Evolutionary conservation across 441 rosid genomes (phyloP).

Genomic region (Sinapis alba): DNA sequence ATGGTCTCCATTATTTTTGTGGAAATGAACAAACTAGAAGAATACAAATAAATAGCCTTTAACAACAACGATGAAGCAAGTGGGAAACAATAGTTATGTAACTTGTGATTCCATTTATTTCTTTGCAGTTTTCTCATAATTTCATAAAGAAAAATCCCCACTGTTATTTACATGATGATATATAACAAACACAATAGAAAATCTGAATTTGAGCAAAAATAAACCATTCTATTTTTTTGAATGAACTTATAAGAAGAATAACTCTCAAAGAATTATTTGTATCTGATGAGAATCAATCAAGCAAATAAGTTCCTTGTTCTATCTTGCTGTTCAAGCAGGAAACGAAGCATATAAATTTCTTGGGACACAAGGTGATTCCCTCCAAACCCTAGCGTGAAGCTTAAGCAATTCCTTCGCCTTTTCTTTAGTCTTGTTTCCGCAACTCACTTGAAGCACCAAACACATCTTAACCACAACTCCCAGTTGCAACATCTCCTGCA

Average conservation of each 20-base stretch:
- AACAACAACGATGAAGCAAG: conserved; percentile 23
- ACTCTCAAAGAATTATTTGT: conserved; percentile 11
- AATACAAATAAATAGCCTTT: conserved; percentile 2
- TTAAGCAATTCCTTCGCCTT: conserved; percentile 66
- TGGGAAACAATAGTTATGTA: conserved; percentile 21
- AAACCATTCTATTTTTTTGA: conserved; percentile 15
- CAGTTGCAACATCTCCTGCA: conserved; percentile 72
- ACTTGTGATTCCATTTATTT: conserved; percentile 36
- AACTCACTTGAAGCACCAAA: conserved; percentile 65
- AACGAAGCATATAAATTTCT: conserved; percentile 48
- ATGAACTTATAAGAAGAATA: conserved; percentile 12
- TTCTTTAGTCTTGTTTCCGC: conserved; percentile 54
- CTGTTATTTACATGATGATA: conserved; percentile 18
- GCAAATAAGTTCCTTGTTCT: neutral
- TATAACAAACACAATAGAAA: no score
- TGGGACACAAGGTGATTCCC: conserved; percentile 76
- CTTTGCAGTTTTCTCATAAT: conserved; percentile 21
- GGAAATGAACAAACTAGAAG: conserved; percentile 3
- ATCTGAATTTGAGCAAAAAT: conserved; percentile 13
- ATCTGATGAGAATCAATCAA: conserved; percentile 29
- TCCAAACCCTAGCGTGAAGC: conserved; percentile 75
- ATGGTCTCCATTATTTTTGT: neutral
- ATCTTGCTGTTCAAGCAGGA: conserved; percentile 46
- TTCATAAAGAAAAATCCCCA: neutral
- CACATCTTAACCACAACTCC: conserved; percentile 77